Conservation (phyloP, 805 yeast species). For the Kuraishia hungarica region DNA sequence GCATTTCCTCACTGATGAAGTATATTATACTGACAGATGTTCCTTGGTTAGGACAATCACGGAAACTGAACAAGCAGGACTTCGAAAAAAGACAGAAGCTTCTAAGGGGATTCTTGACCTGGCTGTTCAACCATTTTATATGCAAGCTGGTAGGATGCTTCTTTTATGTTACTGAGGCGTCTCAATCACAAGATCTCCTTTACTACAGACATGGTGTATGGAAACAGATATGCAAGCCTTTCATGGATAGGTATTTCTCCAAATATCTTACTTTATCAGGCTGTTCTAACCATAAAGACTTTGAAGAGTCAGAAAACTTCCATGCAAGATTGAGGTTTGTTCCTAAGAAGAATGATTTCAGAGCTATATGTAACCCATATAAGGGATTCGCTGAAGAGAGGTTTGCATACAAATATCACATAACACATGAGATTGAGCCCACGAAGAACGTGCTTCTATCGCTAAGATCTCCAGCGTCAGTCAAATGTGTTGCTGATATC, state of each 20-base stretch:
- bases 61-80: slow-evolving; percentile 31
- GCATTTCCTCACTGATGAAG: slow-evolving; percentile 21
- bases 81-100: slow-evolving; percentile 25
- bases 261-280: slow-evolving; percentile 20
- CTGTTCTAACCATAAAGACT: slow-evolving; percentile 7
- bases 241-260: slow-evolving; percentile 31
- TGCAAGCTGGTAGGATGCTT: slow-evolving; percentile 37
- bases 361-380: slow-evolving; percentile 52
- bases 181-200: slow-evolving; percentile 26
- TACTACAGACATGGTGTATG: slow-evolving; percentile 57
- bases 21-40: slow-evolving; percentile 36
- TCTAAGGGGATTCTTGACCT: slow-evolving; percentile 35
- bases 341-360: slow-evolving; percentile 54
- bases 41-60: slow-evolving; percentile 42
- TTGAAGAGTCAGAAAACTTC: slow-evolving; percentile 15
- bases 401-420: slow-evolving; percentile 23
- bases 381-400: slow-evolving; percentile 25
- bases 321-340: slow-evolving; percentile 39
- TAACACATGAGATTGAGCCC: slow-evolving; percentile 33
- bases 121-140: slow-evolving; percentile 48
- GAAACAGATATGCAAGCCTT: slow-evolving; percentile 33
- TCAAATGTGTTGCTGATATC: slow-evolving; percentile 35
- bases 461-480: slow-evolving; percentile 17
- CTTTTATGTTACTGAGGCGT: slow-evolving; percentile 62
- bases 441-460: slow-evolving; percentile 27